A percentile compares a stretch with the other conserved stretches of the same genome.
These are phyloP conservation scores for Themeda triandra DNA, from an alignment of 176 grass and related monocot species.

Conservation along the genomic window DNA sequence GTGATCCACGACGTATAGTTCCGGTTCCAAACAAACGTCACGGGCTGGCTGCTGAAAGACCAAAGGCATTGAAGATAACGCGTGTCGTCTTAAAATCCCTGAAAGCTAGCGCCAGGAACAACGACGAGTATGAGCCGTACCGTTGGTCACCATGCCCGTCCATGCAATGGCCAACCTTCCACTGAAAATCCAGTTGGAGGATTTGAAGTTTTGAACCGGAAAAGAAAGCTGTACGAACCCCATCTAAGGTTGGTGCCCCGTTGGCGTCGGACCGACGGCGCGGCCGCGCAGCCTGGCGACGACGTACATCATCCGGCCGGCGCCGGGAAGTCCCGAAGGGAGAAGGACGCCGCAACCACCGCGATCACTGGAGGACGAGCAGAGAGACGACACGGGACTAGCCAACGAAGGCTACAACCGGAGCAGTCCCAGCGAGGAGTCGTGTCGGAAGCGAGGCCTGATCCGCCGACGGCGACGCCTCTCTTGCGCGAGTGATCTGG, in stretches of 20 bases:
- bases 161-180: neutral
- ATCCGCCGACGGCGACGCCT: constrained; percentile 13
- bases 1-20: neutral
- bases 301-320: neutral
- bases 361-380: neutral
- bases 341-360: constrained; percentile 37
- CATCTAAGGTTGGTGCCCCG: constrained; percentile 9
- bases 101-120: neutral
- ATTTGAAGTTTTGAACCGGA: neutral
- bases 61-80: neutral
- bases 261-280: neutral
- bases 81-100: neutral
- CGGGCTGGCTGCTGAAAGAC: neutral
- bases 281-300: neutral
- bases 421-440: neutral
- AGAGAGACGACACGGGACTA: neutral
- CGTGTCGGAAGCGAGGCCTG: neutral
- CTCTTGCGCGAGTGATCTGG: neutral
- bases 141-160: neutral
- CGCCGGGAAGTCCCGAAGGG: neutral
- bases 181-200: neutral
- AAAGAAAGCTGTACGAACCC: neutral
- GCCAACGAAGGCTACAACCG: constrained; percentile 11
- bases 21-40: neutral
- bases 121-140: neutral